Conservation (phyloP, 2,329 filamentous ascomycete species). For the Sphaerostilbella broomeana region DNA sequence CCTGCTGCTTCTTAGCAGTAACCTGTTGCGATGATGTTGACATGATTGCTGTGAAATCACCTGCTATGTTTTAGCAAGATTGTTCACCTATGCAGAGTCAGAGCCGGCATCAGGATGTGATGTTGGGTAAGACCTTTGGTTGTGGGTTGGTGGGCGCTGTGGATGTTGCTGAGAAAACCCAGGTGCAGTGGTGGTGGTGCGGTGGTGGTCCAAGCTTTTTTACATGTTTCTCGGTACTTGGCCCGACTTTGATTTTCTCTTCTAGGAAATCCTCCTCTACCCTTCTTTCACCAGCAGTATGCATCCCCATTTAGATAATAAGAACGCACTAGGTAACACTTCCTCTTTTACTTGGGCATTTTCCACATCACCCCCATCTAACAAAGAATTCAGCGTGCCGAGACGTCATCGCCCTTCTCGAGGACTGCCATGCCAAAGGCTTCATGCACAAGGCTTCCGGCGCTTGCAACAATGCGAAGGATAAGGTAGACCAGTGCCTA, state of each 20-base stretch:
- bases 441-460: slow-evolving; percentile 90
- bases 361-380: slow-evolving; percentile 9
- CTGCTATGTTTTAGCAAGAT: no score
- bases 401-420: slow-evolving; percentile 86
- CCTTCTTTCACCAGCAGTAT: slow-evolving; percentile 44
- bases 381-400: slow-evolving; percentile 67
- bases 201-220: slow-evolving; percentile 26
- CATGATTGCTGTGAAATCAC: slow-evolving; percentile 1
- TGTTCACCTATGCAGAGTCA: no score
- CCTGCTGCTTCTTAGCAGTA: slow-evolving; percentile 67
- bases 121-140: no score
- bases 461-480: slow-evolving; percentile 83
- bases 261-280: background rate
- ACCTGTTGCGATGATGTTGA: slow-evolving; percentile 36
- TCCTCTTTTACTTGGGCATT: background rate
- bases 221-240: no score
- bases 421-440: slow-evolving; percentile 88
- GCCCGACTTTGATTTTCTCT: no score
- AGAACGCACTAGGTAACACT: slow-evolving; percentile 72
- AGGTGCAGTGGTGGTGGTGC: no score
- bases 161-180: no score
- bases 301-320: slow-evolving; percentile 96
- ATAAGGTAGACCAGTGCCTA: slow-evolving; percentile 77
- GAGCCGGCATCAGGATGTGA: no score
- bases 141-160: no score